Evolutionary conservation across 2,329 filamentous ascomycete genomes (phyloP), one percentile per base, ranked within the genome.

Genomic region (Trichoderma gracile): DNA sequence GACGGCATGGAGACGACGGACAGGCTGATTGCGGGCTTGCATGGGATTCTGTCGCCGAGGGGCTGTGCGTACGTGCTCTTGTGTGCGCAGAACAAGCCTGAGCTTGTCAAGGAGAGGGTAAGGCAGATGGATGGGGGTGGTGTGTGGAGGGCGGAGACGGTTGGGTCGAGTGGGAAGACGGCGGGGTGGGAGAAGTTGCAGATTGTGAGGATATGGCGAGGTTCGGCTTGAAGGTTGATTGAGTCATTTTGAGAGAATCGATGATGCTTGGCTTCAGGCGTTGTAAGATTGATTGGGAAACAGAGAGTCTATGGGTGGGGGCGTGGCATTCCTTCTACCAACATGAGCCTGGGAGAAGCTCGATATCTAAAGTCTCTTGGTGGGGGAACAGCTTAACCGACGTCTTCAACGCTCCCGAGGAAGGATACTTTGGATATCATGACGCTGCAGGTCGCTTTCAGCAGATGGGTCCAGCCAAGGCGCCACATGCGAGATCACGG

Each of bases 1-100:
- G 90, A 97, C 74, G 95, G 95, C 6, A 99, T 99, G 94, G 92
- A 96, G 79, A 92, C 89, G 27, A 99, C 94, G 52, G 86, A 94
- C 67, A 83, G 91, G 46, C 79, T 99, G 68, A 80, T 99, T 45
- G 84, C 85, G 10, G 81, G 84, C 40, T 78, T 99, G 68, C 89
- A 91, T 0, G 73, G 74, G 0, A 78, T 91, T 2, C 74, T 99
- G 70, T 81, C 82, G 0, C 73, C 74, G 0, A 79, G 87, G 40
- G 95, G 95, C 0, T 91, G 94, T 50, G 93, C 93, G 0, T 99
- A 98, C 76, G 79, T 99, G 61, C 77, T 99, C 65, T 83, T 99
- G 5, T 98, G 95, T 75, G 89, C 90, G 66, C 92, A 96, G 78
- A 99, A 99, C 76, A 89, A 86, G 75, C 95, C 95, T 0, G 87